A percentile compares a stretch with the other conserved stretches of the same genome.
These are phyloP conservation scores for Didymella arachidicola DNA, from an alignment of 2,329 filamentous ascomycete genomes.

Conservation along the genomic window DNA sequence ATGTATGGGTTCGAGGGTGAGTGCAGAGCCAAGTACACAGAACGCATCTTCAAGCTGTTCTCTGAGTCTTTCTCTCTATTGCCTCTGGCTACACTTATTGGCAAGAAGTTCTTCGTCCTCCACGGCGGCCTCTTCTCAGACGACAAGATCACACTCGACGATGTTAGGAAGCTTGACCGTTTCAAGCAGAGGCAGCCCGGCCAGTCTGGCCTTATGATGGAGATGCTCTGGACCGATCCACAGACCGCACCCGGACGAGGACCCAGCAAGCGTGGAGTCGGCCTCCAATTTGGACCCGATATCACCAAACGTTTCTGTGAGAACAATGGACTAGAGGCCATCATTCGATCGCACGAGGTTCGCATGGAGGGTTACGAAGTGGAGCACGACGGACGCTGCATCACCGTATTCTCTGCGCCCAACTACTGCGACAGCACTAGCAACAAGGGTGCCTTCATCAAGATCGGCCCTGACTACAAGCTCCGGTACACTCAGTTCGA, in stretches of 20 bases:
- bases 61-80: conserved; percentile 97
- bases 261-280: conserved; percentile 95
- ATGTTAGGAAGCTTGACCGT: conserved; percentile 90
- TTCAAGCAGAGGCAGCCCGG: conserved; percentile 92
- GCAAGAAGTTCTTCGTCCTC: conserved; percentile 87
- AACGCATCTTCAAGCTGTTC: conserved; percentile 94
- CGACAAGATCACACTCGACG: conserved; percentile 88
- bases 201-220: conserved; percentile 97
- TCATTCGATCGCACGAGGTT: conserved; percentile 97
- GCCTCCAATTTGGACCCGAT: conserved; percentile 95
- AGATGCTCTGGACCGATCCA: conserved; percentile 99
- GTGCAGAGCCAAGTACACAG: conserved; percentile 97
- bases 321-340: conserved; percentile 89
- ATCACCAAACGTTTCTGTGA: conserved; percentile 97
- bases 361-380: conserved; percentile 99
- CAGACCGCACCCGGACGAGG: conserved; percentile 85
- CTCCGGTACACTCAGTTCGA: conserved; percentile 93
- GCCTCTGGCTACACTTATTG: conserved; percentile 89
- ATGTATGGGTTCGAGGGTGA: conserved; percentile 99
- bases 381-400: conserved; percentile 93
- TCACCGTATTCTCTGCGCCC: conserved; percentile 98
- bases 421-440: conserved; percentile 98
- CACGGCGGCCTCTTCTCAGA: conserved; percentile 97
- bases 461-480: conserved; percentile 90
- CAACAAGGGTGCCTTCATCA: conserved; percentile 98